Conservation (phyloP, 2,329 filamentous ascomycete species). For the Scytalidium lignicola region DNA sequence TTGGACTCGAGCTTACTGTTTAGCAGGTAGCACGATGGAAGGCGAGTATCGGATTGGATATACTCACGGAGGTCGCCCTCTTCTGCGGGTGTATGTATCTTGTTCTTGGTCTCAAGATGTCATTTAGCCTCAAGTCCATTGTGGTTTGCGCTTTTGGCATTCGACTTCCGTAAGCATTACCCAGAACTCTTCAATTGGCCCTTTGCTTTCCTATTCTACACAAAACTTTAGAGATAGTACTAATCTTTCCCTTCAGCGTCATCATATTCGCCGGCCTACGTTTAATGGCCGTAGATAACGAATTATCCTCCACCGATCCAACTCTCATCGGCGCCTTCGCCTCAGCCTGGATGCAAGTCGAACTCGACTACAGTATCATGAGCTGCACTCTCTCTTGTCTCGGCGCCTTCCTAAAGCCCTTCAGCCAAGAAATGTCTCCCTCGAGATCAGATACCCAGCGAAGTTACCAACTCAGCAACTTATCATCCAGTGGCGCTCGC, state of each 20-base stretch:
- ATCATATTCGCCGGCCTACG: conserved; percentile 32
- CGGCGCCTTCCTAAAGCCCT: conserved; percentile 30
- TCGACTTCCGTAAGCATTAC: not conserved
- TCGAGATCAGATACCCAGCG: not conserved
- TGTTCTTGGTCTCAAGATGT: not conserved
- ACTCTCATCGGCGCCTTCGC: conserved; percentile 32
- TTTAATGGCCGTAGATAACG: conserved; percentile 28
- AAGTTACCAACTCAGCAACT: not conserved
- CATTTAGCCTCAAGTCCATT: not conserved
- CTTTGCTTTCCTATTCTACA: not conserved
- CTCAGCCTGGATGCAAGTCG: conserved; percentile 32
- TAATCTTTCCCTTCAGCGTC: conserved; percentile 25
- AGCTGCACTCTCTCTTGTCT: conserved; percentile 36
- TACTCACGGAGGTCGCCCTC: not conserved
- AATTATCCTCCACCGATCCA: conserved; percentile 29
- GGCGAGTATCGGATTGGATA: not conserved
- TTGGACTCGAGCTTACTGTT: not conserved
- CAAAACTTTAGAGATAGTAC: too few relatives aligned
- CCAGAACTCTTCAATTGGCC: too few relatives aligned
- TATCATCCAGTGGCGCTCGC: not conserved
- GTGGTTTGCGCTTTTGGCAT: conserved; percentile 1
- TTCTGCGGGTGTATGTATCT: not conserved
- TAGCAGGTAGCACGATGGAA: not conserved
- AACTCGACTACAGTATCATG: conserved; percentile 35
- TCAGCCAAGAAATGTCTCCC: not conserved